Percentiles rank a stretch among this genome's conserved stretches.
phyloP scores from a whole-genome alignment of 495 filamentous ascomycete genomes.

The Lasiosphaeria ovina region DNA sequence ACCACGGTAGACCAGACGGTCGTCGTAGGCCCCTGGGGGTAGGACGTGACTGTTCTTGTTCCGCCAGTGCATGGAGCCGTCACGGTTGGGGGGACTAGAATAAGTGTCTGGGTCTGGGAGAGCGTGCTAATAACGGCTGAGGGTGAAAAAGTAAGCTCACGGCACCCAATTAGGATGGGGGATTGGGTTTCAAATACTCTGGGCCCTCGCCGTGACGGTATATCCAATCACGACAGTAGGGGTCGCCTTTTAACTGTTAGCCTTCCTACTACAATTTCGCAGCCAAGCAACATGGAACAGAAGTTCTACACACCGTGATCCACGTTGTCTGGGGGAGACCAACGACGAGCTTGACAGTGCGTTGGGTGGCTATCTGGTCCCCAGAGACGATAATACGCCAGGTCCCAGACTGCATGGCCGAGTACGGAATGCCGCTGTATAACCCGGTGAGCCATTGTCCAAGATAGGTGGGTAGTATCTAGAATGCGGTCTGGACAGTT shows the following conservation, averaged over 20 bases:
- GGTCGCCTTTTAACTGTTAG: constrained; percentile 31
- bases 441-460: background rate
- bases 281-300: background rate
- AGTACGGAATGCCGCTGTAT: constrained; percentile 38
- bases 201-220: constrained; percentile 39
- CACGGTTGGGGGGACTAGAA: constrained; percentile 35
- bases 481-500: background rate
- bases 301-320: constrained; percentile 32
- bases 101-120: constrained; percentile 36
- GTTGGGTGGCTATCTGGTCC: constrained; percentile 38
- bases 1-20: constrained; percentile 32
- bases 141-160: constrained; percentile 6
- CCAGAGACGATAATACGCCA: constrained; percentile 44
- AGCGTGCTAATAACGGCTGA: constrained; percentile 38
- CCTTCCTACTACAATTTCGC: background rate
- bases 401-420: constrained; percentile 38
- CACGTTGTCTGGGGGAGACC: constrained; percentile 35
- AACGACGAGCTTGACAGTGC: constrained; percentile 36
- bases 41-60: constrained; percentile 40
- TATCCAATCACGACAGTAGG: constrained; percentile 41
- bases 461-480: background rate
- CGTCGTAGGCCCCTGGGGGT: constrained; percentile 31
- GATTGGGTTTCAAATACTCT: constrained; percentile 25
- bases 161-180: background rate
- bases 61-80: constrained; percentile 36